A percentile compares a stretch with the other conserved stretches of the same genome.
Conservation (phyloP, 2,329 filamentous ascomycete species). For the Drechslerella stenobrocha region DNA sequence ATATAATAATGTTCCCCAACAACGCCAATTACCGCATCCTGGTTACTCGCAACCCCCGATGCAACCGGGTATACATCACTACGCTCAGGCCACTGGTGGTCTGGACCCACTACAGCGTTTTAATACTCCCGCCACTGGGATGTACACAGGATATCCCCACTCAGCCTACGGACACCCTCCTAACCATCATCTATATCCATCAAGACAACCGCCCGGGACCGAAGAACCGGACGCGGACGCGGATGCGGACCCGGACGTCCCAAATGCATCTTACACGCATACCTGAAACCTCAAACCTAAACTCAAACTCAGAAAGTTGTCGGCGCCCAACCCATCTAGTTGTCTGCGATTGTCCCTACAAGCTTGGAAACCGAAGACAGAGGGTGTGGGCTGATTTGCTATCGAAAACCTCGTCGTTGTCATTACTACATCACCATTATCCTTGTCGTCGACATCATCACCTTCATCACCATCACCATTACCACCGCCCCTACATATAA, state of each 20-base stretch:
- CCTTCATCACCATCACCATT: background rate
- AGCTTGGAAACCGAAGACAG: no score
- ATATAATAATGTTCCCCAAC: slow-evolving; percentile 61
- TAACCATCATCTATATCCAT: slow-evolving; percentile 38
- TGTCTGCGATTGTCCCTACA: no score
- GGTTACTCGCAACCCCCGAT: slow-evolving; percentile 66
- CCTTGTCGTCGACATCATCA: background rate
- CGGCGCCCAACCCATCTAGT: no score
- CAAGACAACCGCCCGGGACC: slow-evolving; percentile 49
- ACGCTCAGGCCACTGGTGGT: slow-evolving; percentile 62
- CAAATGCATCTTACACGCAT: slow-evolving; percentile 51
- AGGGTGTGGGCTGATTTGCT: no score
- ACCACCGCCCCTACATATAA: background rate
- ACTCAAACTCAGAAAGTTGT: no score
- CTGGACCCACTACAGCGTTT: slow-evolving; percentile 50
- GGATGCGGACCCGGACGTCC: slow-evolving; percentile 52
- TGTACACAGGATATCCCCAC: slow-evolving; percentile 41
- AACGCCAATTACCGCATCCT: slow-evolving; percentile 72
- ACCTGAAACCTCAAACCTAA: no score
- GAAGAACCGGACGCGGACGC: slow-evolving; percentile 52
- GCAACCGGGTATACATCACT: slow-evolving; percentile 66
- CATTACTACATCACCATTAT: background rate
- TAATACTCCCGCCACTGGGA: slow-evolving; percentile 28
- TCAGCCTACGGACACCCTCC: slow-evolving; percentile 36
- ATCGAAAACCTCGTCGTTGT: no score